Base-by-base conservation (phyloP, 1,284 basidiomycete species). In the Afroboletus lepidellus region DNA sequence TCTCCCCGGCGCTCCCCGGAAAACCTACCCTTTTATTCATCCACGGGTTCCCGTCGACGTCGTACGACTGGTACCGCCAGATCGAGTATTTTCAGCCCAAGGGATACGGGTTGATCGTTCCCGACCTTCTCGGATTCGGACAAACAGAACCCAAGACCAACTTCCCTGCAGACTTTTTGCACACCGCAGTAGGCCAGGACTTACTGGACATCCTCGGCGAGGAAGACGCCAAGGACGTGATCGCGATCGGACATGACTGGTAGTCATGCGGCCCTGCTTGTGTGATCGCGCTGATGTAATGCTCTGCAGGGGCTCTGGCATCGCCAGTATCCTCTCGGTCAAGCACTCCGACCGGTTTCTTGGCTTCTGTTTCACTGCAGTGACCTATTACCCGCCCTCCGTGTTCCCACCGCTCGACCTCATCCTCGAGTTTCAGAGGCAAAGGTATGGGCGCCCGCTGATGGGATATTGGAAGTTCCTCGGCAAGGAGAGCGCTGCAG, bases 111-210 rank as follows among this genome's bases (percentile, higher is more conserved):
- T 49, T 80, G 25, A 60, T 81, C 51, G 76, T 74, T 8, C 80
- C 78, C 0, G 77, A 80, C 60, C 70, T 77, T 63, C 69, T 80
- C 12, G 80, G 79, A 11, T 75, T 73, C 29, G 78, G 78, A 13
- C 72, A 63, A 16, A 78, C 77, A 8, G 74, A 63, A 41, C 74
- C 67, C 53, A 80, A 78, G 62, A 73, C 79, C 4, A 57, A 52
- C 0, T 66, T 73, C 15, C 60, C 70, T 3, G 57, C 59, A 6
- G 58, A 63, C n/a, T 81, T 80, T 58, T 59, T 68, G 27, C 67
- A 67, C 20, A 74, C 70, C 38, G 64, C 60, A 15, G 48, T 78
- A 11, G 64, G 55, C 6, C 65, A 67, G 20, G 78, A 79, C 51
- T 45, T 80, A 12, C 25, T 76, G 5, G 76, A 75, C n/a, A 69